Conservation (phyloP, 2,329 filamentous ascomycete species). For the Tolypocladium tundrense region DNA sequence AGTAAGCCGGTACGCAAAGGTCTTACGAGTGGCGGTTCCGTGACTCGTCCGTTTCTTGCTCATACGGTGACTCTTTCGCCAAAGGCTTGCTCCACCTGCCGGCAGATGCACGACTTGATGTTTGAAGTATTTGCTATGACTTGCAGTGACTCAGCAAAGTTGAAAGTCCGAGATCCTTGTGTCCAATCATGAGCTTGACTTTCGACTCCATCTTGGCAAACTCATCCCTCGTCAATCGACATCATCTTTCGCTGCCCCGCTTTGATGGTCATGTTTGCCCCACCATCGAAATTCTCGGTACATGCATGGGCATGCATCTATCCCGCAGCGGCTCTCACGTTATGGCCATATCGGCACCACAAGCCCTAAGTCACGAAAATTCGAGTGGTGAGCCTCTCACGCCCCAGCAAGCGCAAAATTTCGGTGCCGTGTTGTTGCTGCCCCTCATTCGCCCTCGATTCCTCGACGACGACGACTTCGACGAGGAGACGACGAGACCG, state of each 20-base stretch:
- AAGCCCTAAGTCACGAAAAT: conserved; percentile 30
- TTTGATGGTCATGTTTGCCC: conserved; percentile 9
- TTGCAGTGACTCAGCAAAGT: background rate
- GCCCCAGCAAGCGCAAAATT: conserved; percentile 25
- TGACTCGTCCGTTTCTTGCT: conserved; percentile 4
- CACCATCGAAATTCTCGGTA: conserved; percentile 13
- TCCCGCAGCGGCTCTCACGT: conserved; percentile 6
- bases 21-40: background rate
- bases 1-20: background rate
- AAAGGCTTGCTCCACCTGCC: background rate
- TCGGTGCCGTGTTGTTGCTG: conserved; percentile 15
- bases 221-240: background rate
- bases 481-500: conserved; percentile 13
- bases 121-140: background rate
- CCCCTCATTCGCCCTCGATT: conserved; percentile 13
- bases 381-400: conserved; percentile 12
- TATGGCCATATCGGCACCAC: conserved; percentile 21
- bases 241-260: conserved; percentile 13
- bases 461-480: conserved; percentile 15
- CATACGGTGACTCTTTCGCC: background rate
- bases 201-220: background rate
- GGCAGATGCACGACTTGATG: background rate
- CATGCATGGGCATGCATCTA: conserved; percentile 17
- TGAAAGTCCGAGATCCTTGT: background rate
- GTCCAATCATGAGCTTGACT: background rate